A percentile compares a stretch with the other conserved stretches of the same genome.
These are phyloP conservation scores for Botrytis paeoniae DNA, from an alignment of 2,329 filamentous ascomycete species.

Conservation along the genomic window DNA sequence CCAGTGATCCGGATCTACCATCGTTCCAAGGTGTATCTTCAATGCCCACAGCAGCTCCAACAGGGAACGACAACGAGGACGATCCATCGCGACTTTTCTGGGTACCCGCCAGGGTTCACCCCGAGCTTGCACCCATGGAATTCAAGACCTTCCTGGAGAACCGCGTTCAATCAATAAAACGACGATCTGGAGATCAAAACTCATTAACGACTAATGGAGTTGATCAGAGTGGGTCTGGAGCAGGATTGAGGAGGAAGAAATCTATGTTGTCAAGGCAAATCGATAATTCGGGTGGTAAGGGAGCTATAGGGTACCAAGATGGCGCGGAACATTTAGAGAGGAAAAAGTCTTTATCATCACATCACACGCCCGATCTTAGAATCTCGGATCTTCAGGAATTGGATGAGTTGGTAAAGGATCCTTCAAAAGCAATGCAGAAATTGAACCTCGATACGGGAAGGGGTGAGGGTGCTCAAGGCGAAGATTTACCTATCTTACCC, in stretches of 20 bases:
- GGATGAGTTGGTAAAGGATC: constrained; percentile 80
- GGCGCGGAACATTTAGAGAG: constrained; percentile 77
- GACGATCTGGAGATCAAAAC: constrained; percentile 72
- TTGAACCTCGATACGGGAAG: constrained; percentile 47
- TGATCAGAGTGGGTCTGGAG: constrained; percentile 52
- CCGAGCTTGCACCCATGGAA: constrained; percentile 89
- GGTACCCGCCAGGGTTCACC: constrained; percentile 92
- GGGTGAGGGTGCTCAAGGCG: constrained; percentile 40
- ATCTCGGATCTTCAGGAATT: constrained; percentile 60
- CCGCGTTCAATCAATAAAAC: constrained; percentile 82
- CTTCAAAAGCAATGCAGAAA: constrained; percentile 66
- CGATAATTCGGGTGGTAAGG: constrained; percentile 62
- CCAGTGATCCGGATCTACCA: constrained; percentile 69
- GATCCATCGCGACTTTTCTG: constrained; percentile 88
- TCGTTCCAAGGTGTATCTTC: constrained; percentile 63
- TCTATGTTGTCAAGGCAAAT: constrained; percentile 95
- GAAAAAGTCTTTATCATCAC: constrained; percentile 59
- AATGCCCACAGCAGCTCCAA: constrained; percentile 69
- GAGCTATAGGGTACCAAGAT: constrained; percentile 68
- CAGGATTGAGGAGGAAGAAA: constrained; percentile 77
- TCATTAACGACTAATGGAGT: constrained; percentile 57
- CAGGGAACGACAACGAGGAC: constrained; percentile 73
- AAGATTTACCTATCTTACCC: constrained; percentile 85
- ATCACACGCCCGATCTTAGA: constrained; percentile 57
- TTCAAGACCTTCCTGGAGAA: constrained; percentile 97